These are phyloP conservation scores for Pichia sp. DNA, from an alignment of 1,139 yeast genomes.

Conservation along the genomic window DNA sequence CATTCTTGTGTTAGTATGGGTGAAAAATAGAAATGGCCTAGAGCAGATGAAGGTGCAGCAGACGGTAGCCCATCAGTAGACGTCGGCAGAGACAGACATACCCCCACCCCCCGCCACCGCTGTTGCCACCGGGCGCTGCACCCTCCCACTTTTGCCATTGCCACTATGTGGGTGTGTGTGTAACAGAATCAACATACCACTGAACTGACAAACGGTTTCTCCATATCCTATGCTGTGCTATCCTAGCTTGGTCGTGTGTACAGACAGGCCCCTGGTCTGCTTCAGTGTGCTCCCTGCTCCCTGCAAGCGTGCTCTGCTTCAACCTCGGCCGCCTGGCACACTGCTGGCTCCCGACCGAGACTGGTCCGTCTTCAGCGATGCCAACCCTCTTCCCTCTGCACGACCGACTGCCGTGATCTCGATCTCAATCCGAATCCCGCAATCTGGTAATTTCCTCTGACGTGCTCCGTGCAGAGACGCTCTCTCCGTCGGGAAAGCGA, in stretches of 20 bases:
- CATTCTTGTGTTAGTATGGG: conserved; percentile 6
- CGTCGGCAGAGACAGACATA: not conserved
- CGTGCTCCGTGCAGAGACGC: conserved; percentile 1
- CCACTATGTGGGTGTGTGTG: not conserved
- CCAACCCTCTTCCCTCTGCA: not conserved
- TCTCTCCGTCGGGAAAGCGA: not conserved
- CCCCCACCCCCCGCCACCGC: not conserved
- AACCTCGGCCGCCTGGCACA: not conserved
- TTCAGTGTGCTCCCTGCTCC: not conserved
- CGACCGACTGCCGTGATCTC: conserved; percentile 1
- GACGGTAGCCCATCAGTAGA: not conserved
- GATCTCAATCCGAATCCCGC: not conserved
- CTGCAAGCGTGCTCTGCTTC: not conserved
- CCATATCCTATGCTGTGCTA: not conserved
- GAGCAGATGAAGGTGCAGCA: not conserved
- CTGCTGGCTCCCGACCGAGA: not conserved
- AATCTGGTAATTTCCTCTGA: not conserved
- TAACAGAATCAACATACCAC: conserved; percentile 8
- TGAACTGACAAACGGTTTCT: conserved; percentile 6
- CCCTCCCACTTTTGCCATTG: not conserved
- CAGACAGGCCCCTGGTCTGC: not conserved
- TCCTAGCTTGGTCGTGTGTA: not conserved
- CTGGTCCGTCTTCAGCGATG: not conserved
- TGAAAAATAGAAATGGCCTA: not conserved
- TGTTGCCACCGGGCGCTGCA: not conserved